Evolutionary conservation across 2,329 filamentous ascomycete species (phyloP), one percentile per base, ranked within the genome.

Genomic region (Fusarium sp.): DNA sequence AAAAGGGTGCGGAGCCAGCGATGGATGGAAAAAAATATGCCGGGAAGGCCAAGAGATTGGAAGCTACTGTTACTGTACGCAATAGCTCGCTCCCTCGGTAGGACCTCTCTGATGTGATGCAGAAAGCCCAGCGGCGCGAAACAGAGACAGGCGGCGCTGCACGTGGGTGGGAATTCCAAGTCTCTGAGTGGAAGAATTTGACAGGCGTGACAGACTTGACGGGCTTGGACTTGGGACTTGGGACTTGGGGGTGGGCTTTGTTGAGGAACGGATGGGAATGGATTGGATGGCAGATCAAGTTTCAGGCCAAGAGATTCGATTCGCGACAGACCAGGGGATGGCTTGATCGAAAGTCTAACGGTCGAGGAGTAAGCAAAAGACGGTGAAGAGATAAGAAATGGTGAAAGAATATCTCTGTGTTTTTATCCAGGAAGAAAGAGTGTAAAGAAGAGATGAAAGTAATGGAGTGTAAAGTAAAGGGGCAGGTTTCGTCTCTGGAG

Each of bases 251-350:
- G 40, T 44, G 42, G 42, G 49, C 67, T 66, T 70, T 70, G 65
- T 70, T 69, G 58, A 70, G 58, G 64, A 49, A 49, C 42, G 23
- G 42, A 46, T 42, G 38, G 18, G 40, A 44, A 44, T 44, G 40
- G 40, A 25, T 44, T 42, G 38, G 40, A 63, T 38, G 64, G 51
- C 54, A 63, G 68, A 69, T 57, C 61, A 50, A 49, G 62, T 58
- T 65, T 65, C 51, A 68, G 59, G 68, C 68, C 68, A 70, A 68
- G 64, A 38, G 36, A 68, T 70, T 69, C 67, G 63, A 53, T 33
- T 33, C 59, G 53, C 50, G 58, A 60, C 36, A 44, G 42, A 66
- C 25, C 55, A 20, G 56, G 57, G 68, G 58, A 66, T 49, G 68
- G 53, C 68, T 69, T 62, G 69, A 62, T 67, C 67, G 55, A 49